These are phyloP conservation scores for Platanus orientalis DNA, from an alignment of 164 flowering plant species.

Conservation along the genomic window DNA sequence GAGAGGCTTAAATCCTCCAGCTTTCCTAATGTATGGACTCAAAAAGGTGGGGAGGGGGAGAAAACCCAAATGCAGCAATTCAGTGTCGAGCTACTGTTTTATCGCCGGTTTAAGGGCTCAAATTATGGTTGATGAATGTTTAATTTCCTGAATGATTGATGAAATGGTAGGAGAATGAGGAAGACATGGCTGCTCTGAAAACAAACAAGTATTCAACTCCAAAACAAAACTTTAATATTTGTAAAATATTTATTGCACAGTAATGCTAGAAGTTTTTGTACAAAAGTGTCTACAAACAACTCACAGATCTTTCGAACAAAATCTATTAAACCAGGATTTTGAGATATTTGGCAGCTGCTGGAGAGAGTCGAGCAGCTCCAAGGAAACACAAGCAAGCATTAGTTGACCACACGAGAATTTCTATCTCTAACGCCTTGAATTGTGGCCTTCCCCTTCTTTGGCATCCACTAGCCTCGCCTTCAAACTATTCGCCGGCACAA, in stretches of 20 bases:
- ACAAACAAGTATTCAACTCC: not conserved
- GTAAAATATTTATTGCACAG: not conserved
- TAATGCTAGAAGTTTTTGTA: conserved; percentile 4
- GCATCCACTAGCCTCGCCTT: conserved; percentile 42
- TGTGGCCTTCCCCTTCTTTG: conserved; percentile 26
- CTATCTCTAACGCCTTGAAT: conserved; percentile 38
- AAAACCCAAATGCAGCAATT: too few species aligned
- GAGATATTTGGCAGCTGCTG: too few species aligned
- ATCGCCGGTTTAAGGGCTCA: too few species aligned
- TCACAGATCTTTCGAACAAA: not conserved
- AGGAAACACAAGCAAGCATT: not conserved
- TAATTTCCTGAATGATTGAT: too few species aligned
- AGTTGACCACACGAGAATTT: not conserved
- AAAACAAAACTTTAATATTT: not conserved
- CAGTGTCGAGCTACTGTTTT: too few species aligned
- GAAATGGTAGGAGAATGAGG: too few species aligned
- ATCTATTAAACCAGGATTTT: not conserved
- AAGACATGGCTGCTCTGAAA: too few species aligned
- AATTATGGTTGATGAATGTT: too few species aligned
- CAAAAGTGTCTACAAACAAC: not conserved
- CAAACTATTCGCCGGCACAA: conserved; percentile 28
- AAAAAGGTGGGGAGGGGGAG: too few species aligned
- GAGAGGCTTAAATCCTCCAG: too few species aligned
- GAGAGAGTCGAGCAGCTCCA: conserved; percentile 4
- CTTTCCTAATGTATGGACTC: too few species aligned